These are phyloP conservation scores for Hydnum rufescens DNA, from an alignment of 768 basidiomycete genomes.

Conservation along the genomic window DNA sequence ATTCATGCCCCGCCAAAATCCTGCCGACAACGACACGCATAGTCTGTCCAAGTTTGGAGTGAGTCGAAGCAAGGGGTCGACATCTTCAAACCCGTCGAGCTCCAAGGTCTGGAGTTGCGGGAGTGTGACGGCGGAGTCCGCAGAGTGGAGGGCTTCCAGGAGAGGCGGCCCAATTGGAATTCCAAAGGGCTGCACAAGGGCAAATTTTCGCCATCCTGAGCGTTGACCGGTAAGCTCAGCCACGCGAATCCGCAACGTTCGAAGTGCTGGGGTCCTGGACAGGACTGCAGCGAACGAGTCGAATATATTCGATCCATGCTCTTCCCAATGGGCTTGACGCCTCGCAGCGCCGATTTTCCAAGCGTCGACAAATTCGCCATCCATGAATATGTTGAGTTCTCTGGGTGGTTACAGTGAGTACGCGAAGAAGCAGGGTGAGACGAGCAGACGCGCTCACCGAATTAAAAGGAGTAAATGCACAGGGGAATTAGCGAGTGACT, in stretches of 20 bases:
- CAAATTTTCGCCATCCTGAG: neutral
- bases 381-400: neutral
- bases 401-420: neutral
- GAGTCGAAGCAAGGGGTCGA: neutral
- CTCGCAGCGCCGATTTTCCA: neutral
- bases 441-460: slow-evolving; percentile 13
- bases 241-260: neutral
- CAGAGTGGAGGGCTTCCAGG: neutral
- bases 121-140: neutral
- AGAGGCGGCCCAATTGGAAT: neutral
- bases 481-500: neutral
- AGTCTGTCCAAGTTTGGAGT: neutral
- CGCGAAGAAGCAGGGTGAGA: neutral
- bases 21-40: neutral
- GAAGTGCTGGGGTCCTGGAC: neutral
- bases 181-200: neutral
- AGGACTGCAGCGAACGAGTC: neutral
- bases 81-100: neutral
- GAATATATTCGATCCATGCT: neutral
- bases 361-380: neutral
- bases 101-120: neutral
- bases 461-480: neutral
- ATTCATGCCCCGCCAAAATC: neutral
- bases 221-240: neutral
- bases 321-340: neutral